Base-by-base conservation (phyloP, 768 basidiomycete genomes). In the Auriculariales sp. region DNA sequence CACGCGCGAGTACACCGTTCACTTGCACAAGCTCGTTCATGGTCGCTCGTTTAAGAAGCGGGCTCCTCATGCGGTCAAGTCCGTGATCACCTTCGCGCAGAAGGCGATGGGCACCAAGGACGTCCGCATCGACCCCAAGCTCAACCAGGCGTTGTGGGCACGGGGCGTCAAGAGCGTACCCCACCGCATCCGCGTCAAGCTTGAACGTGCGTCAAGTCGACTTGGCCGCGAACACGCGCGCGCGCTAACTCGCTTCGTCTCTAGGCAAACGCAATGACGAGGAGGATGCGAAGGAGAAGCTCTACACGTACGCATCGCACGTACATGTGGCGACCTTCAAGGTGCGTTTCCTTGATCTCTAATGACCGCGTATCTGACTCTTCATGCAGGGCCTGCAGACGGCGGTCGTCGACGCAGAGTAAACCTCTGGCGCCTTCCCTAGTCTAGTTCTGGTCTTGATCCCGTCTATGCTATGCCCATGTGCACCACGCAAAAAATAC, bases 251-350 rank as follows among this genome's bases (percentile, higher is more conserved):
- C 17, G 54, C 47, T 28, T 24, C 14, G 45, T 14, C 29, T 61
- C 2, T 58, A 92, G 87, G 94, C 61, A 94, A 93, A 74, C 87
- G 95, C 61, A 98, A 98, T 67, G 94, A 99, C 68, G 93, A 97
- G 59, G 94, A 99, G 74, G 85, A 83, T 60, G 94, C 95, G 52
- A 95, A 93, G 73, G 93, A 94, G 76, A 95, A 93, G 73, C 83
- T 95, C 50, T 97, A 71, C 75, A 93, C 88, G 28, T 89, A 91
- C 64, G 92, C 87, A 55, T 78, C 78, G 52, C 77, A 86, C 62
- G 81, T 95, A 50, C 72, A 79, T 42, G 87, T 89, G 39, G 60
- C 66, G 6, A 69, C 81, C 39, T 91, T 90, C 83, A 93, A 94
- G 83, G 92, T 83, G 51, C 53, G 81, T 62, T 28, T 15, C 19